Evolutionary conservation across 2,329 filamentous ascomycete species (phyloP), one percentile per base, ranked within the genome.

Genomic region (Aspergillus proliferans): DNA sequence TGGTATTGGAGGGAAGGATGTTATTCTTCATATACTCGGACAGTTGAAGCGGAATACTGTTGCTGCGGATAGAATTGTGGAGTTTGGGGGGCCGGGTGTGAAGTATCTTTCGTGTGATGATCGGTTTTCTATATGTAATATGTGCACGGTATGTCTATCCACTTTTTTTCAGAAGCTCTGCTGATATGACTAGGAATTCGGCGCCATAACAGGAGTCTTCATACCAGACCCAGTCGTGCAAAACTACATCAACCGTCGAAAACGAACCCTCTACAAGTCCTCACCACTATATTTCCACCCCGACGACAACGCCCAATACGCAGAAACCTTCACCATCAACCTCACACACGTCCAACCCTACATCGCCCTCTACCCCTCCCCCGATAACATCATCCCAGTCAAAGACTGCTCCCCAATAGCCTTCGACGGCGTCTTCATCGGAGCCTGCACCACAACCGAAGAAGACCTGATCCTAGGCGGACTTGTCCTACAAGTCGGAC

Each of bases 41-140:
- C 54, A 72, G 43, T 56, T 76, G 24, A 75, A 75, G 57, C 55
- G 73, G 15, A 76, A 76, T 48, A 76, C 72, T 0, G 66, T 75
- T 4, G 74, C 74, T 1, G 64, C 67, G 0, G 68, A 76, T 15
- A 57, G 73, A 3, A 66, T 73, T 6, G 73, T 77, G 2, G 74
- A 76, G 55, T 76, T 72, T 47, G 66, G 60, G 4, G 74, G 74
- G 0, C 65, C 71, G 0, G 72, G 74, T 0, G 52, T 70, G 1
- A 50, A 64, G 24, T 58, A 69, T 47, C 58, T 76, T 2, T 70
- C 66, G 0, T 64, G 58, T 12, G 74, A 76, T 59, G 73, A 71
- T 0, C 60, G 74, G 2, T 77, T 76, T 56, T 73, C 73, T 0
- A 73, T 76, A 45, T 61, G 65, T 18, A 76, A 77, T 48, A 76